phyloP scores from a whole-genome alignment of 805 yeast species.

The Saccharomycopsis sp. region DNA sequence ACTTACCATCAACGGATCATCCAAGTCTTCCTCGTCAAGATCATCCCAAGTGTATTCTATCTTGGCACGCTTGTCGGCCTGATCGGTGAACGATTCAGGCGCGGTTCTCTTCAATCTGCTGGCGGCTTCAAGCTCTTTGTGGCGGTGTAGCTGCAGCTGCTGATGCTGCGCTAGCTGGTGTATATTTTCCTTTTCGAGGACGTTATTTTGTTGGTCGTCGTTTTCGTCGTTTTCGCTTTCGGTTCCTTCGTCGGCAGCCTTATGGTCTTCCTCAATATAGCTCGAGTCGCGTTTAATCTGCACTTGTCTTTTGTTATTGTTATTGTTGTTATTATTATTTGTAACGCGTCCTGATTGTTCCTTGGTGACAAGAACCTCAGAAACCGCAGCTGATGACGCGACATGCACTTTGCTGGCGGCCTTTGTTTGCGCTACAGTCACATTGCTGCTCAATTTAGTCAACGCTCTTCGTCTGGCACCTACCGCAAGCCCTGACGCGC shows the following conservation, averaged over 20 bases:
- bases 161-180: constrained; percentile 3
- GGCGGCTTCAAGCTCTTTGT: constrained; percentile 33
- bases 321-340: too few relatives aligned
- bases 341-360: not conserved
- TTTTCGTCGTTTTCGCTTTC: constrained; percentile 23
- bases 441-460: not conserved
- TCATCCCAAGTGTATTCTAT: constrained; percentile 54
- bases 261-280: not conserved
- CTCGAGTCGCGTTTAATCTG: constrained; percentile 5
- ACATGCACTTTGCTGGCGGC: not conserved
- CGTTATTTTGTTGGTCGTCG: constrained; percentile 12
- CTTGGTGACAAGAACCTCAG: not conserved
- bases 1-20: constrained; percentile 83
- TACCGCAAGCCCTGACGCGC: too few relatives aligned
- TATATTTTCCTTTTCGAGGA: constrained; percentile 1
- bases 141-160: constrained; percentile 2
- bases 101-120: constrained; percentile 24
- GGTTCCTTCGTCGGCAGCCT: constrained; percentile 13
- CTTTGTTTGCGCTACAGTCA: not conserved
- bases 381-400: too few relatives aligned
- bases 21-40: constrained; percentile 60
- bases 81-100: constrained; percentile 3
- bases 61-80: constrained; percentile 13
- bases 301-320: constrained; percentile 2
- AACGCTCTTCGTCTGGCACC: not conserved